Evolutionary conservation across 2,329 filamentous ascomycete genomes (phyloP).

Genomic region (Monilinia aucupariae): DNA sequence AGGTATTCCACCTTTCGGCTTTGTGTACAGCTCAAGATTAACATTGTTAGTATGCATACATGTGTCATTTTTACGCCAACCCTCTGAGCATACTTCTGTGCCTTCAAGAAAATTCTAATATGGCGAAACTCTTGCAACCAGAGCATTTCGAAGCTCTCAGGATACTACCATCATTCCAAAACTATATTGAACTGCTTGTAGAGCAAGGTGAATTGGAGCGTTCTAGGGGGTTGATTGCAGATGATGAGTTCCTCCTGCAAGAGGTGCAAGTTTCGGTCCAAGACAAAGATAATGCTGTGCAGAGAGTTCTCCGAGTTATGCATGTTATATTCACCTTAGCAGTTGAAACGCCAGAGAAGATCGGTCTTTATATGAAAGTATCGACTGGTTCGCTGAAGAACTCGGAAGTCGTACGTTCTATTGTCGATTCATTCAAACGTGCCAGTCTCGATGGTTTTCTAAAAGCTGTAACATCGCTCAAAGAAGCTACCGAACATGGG

Average conservation of each 20-base stretch:
- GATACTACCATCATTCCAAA: conserved; percentile 62
- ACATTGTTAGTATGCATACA: conserved; percentile 63
- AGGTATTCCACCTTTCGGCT: conserved; percentile 42
- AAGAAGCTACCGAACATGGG: conserved; percentile 31
- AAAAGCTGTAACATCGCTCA: conserved; percentile 41
- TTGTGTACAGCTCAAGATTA: conserved; percentile 17
- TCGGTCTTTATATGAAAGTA: conserved; percentile 55
- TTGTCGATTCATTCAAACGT: conserved; percentile 49
- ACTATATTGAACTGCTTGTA: conserved; percentile 45
- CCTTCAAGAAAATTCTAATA: conserved; percentile 32
- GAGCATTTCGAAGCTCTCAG: conserved; percentile 64
- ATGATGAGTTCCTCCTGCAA: conserved; percentile 50
- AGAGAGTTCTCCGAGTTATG: conserved; percentile 44
- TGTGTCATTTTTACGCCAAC: conserved; percentile 82
- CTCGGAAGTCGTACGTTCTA: conserved; percentile 46
- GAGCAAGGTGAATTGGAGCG: conserved; percentile 40
- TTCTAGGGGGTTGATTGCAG: conserved; percentile 53
- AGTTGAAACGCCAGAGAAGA: conserved; percentile 26
- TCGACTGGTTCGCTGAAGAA: conserved; percentile 50
- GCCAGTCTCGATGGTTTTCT: conserved; percentile 49
- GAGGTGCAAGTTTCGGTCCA: conserved; percentile 36
- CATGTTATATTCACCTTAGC: conserved; percentile 40
- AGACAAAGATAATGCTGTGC: conserved; percentile 39
- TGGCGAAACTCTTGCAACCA: conserved; percentile 42
- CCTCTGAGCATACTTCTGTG: conserved; percentile 59